Evolutionary conservation across 805 yeast genomes (phyloP).

Genomic region (Yarrowia bubula): DNA sequence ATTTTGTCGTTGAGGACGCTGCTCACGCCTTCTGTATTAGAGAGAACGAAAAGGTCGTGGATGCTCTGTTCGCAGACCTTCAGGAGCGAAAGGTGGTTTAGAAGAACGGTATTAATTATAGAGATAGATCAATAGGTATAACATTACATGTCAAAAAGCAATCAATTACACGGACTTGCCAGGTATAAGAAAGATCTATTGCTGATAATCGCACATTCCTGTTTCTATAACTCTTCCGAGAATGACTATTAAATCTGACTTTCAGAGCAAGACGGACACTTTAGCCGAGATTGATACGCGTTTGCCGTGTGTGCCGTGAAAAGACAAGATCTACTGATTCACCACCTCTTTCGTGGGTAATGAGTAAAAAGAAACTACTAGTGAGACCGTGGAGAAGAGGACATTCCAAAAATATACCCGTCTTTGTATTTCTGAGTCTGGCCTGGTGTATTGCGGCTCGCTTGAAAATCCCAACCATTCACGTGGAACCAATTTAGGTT

Average conservation of each 20-base stretch:
- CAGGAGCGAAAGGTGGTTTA: not conserved
- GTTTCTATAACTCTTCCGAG: not conserved
- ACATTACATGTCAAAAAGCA: no score
- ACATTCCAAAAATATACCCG: not conserved
- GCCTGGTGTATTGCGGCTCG: no score
- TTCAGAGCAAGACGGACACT: not conserved
- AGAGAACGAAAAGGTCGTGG: constrained; percentile 50
- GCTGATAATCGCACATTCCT: no score
- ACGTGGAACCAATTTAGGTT: not conserved
- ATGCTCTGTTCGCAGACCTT: constrained; percentile 25
- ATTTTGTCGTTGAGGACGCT: constrained; percentile 42
- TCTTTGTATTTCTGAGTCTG: no score
- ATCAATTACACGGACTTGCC: no score
- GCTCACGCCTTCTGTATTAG: constrained; percentile 62
- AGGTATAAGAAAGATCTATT: no score
- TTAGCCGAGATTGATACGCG: constrained; percentile 5
- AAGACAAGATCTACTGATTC: not conserved
- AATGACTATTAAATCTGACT: not conserved
- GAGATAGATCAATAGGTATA: not conserved
- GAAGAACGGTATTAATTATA: not conserved
- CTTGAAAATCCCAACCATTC: not conserved
- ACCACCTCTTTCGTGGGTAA: not conserved
- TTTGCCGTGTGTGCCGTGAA: not conserved
- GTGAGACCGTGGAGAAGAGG: not conserved
- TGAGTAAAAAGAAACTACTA: not conserved